Percentiles rank a stretch among this genome's conserved stretches.
These are phyloP conservation scores for Termitomyces sp. DNA, from an alignment of 768 basidiomycete genomes.

Conservation along the genomic window DNA sequence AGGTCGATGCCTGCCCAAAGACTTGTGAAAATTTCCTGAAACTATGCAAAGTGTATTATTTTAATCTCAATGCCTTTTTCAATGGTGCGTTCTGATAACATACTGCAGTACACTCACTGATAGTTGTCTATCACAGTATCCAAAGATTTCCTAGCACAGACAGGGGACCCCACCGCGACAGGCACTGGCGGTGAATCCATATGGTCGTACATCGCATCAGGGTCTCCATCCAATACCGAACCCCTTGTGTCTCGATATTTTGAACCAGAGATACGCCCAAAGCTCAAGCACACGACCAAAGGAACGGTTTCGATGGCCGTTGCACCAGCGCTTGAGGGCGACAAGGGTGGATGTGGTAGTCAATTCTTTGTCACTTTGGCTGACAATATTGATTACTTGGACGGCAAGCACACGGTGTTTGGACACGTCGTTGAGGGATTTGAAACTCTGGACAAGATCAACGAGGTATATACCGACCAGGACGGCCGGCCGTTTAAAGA, in stretches of 20 bases:
- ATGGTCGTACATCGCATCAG: constrained; percentile 68
- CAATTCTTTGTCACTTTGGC: constrained; percentile 96
- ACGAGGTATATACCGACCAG: constrained; percentile 86
- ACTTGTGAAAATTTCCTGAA: constrained; percentile 97
- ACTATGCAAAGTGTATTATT: constrained; percentile 95
- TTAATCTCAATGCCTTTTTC: constrained; percentile 96
- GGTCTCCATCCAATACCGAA: constrained; percentile 25
- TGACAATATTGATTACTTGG: constrained; percentile 91
- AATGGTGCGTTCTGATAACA: constrained; percentile 60
- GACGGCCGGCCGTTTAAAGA: constrained; percentile 92
- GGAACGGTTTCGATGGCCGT: constrained; percentile 99
- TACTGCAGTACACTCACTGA: neutral
- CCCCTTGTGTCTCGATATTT: constrained; percentile 69
- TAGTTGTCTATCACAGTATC: constrained; percentile 56
- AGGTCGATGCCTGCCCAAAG: constrained; percentile 85
- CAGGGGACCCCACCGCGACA: constrained; percentile 93
- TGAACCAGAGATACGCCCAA: constrained; percentile 73
- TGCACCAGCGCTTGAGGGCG: constrained; percentile 69
- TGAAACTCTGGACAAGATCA: constrained; percentile 88
- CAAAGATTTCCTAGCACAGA: constrained; percentile 95
- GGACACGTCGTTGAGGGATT: constrained; percentile 93
- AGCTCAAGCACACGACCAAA: constrained; percentile 75
- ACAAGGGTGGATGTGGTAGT: constrained; percentile 74
- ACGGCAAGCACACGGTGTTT: constrained; percentile 90
- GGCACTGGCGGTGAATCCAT: constrained; percentile 92